Base-by-base conservation (phyloP, 805 yeast genomes). In the Myxozyma geophila region DNA sequence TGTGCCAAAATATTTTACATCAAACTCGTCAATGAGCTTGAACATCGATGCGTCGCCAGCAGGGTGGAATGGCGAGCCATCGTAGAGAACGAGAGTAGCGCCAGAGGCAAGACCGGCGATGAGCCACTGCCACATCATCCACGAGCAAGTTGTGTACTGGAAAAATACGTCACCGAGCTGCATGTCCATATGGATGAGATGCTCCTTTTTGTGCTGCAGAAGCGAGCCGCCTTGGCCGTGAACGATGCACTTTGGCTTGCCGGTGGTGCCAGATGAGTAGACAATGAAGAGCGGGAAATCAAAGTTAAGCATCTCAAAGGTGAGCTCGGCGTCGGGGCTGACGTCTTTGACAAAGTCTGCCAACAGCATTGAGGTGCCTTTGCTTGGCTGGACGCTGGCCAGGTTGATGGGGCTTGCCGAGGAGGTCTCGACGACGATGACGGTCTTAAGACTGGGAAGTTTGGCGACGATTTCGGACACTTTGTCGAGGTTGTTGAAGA, bases 121-220 rank as follows among this genome's bases (percentile, higher is more conserved):
- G n/a, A 66, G 64, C 71, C 71, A 69, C 35, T 68, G 71, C 71
- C 71, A 68, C 71, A 69, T 69, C 71, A 69, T 69, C 71, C 71
- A 69, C 23, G 71, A 69, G 62, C 71, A 69, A 12, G 71, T 69
- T 7, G 71, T 69, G 49, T 69, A 69, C 50, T 69, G 71, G 47
- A 68, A 69, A 54, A 69, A 69, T 28, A 67, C 69, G 37, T 68
- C 70, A 1, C 66, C 66, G 7, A 53, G 57, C 35, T 37, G 46
- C 65, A 69, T 60, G 56, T 69, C 70, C 59, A 69, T 54, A 33
- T 69, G 71, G 8, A 68, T 64, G n/a, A 28, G 7, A 46, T 69
- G 71, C 48, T 69, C 71, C 51, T 68, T 69, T 50, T 68, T 68
- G 56, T 68, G 71, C 48, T 68, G 71, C 10, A 68, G 35, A 15